Evolutionary conservation across 768 basidiomycete species (phyloP).

Genomic region (Hortiboletus flavorubellus): DNA sequence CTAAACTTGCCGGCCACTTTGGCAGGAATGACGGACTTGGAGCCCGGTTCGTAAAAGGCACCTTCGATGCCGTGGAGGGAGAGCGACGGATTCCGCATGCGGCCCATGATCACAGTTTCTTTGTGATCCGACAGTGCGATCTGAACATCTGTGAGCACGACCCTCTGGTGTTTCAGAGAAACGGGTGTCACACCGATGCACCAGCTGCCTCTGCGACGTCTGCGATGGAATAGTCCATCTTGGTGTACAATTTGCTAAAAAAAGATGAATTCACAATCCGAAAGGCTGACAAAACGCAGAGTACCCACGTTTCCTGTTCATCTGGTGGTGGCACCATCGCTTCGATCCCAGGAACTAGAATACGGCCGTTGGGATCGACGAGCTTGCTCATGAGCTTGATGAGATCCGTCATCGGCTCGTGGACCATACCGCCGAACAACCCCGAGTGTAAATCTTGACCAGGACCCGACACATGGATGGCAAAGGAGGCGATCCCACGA

Average conservation of each 20-base stretch:
- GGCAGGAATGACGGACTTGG: conserved; percentile 93
- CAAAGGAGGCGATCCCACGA: conserved; percentile 86
- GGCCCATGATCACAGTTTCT: conserved; percentile 79
- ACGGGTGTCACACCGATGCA: conserved; percentile 35
- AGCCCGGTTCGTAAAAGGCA: conserved; percentile 77
- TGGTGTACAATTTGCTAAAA: conserved; percentile 62
- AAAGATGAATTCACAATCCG: not conserved
- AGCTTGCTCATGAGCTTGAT: conserved; percentile 81
- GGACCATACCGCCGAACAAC: conserved; percentile 74
- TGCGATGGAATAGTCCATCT: conserved; percentile 64
- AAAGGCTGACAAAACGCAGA: not conserved
- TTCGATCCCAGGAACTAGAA: conserved; percentile 85
- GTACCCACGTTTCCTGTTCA: conserved; percentile 60
- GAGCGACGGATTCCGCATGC: conserved; percentile 87
- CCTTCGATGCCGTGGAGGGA: conserved; percentile 96
- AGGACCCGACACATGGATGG: conserved; percentile 78
- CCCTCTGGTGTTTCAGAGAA: not conserved
- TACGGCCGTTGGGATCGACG: conserved; percentile 73
- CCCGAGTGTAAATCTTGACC: conserved; percentile 89
- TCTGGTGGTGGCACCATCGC: conserved; percentile 76
- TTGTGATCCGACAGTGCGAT: conserved; percentile 78
- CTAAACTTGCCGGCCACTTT: conserved; percentile 90
- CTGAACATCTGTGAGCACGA: conserved; percentile 5
- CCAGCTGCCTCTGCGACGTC: conserved; percentile 80
- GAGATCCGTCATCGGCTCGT: conserved; percentile 95